These are phyloP conservation scores for Trypanosoma cruzi DNA, from an alignment of 208 protist species.

Conservation along the genomic window DNA sequence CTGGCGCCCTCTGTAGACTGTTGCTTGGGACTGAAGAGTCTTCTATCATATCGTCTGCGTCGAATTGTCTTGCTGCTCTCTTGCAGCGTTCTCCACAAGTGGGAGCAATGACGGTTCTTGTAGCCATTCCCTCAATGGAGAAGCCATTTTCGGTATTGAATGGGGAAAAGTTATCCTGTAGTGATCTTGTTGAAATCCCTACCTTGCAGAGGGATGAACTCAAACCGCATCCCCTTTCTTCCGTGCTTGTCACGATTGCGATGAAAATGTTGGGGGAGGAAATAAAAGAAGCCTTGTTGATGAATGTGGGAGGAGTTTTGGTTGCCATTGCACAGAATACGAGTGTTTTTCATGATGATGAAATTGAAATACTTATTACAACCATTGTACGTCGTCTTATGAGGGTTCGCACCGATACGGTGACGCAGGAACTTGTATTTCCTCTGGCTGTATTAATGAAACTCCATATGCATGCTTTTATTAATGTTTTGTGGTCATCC, in stretches of 20 bases:
- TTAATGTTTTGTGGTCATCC: constrained; percentile 34
- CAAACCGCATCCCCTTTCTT: constrained; percentile 37
- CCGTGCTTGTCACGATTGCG: constrained; percentile 47
- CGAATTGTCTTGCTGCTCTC: constrained; percentile 51
- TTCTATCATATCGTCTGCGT: constrained; percentile 40
- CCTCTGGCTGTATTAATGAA: constrained; percentile 57
- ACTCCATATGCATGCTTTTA: constrained; percentile 42
- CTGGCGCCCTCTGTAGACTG: constrained; percentile 44
- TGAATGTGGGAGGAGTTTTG: constrained; percentile 50
- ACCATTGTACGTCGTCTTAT: constrained; percentile 42
- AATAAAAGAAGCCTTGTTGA: constrained; percentile 42
- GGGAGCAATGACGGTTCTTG: constrained; percentile 17
- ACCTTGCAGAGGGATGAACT: constrained; percentile 16
- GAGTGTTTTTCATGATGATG: constrained; percentile 33
- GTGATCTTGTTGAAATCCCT: not conserved
- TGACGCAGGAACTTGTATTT: constrained; percentile 49
- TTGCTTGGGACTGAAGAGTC: constrained; percentile 62
- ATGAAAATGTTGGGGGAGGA: constrained; percentile 35
- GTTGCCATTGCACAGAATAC: constrained; percentile 43
- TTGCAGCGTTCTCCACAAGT: constrained; percentile 47
- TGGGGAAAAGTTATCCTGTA: constrained; percentile 2
- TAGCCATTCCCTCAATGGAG: constrained; percentile 10
- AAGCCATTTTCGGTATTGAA: not conserved
- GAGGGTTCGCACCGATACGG: constrained; percentile 44
- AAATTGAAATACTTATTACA: constrained; percentile 39